A percentile compares a stretch with the other conserved stretches of the same genome.
These are phyloP conservation scores for Aspergillus fumigatiaffinis DNA, from an alignment of 2,329 filamentous ascomycete species.

Conservation along the genomic window DNA sequence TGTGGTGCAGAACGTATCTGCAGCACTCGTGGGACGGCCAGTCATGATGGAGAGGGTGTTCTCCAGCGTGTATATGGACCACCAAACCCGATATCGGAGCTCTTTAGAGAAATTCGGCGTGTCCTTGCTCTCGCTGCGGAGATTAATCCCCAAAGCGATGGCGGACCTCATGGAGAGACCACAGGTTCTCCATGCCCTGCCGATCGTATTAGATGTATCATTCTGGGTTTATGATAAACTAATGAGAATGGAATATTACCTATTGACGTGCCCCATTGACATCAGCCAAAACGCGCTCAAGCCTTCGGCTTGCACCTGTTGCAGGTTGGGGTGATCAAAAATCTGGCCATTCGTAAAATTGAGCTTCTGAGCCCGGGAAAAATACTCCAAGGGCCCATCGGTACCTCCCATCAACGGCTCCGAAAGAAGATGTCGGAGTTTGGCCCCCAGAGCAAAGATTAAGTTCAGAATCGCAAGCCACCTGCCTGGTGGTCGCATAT, in stretches of 20 bases:
- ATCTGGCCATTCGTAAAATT: neutral
- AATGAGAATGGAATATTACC: neutral
- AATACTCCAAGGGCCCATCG: neutral
- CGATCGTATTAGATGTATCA: neutral
- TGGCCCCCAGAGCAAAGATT: neutral
- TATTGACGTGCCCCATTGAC: neutral
- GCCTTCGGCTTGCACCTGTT: neutral
- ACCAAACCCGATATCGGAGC: neutral
- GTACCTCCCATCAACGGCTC: neutral
- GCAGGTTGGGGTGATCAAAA: neutral
- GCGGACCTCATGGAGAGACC: neutral
- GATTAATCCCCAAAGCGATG: neutral
- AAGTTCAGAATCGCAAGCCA: neutral
- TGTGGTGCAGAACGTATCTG: conserved; percentile 14
- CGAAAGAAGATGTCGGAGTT: neutral
- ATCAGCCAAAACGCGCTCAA: neutral
- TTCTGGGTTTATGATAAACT: neutral
- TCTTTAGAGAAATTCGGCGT: neutral
- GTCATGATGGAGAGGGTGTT: conserved; percentile 3
- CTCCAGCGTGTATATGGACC: neutral
- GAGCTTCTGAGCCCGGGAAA: neutral
- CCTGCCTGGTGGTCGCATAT: neutral
- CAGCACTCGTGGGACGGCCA: neutral
- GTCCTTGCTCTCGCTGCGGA: neutral
- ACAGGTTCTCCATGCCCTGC: neutral